These are phyloP conservation scores for Lathyrus tuberosus DNA, from an alignment of 306 rosid species.

Conservation along the genomic window DNA sequence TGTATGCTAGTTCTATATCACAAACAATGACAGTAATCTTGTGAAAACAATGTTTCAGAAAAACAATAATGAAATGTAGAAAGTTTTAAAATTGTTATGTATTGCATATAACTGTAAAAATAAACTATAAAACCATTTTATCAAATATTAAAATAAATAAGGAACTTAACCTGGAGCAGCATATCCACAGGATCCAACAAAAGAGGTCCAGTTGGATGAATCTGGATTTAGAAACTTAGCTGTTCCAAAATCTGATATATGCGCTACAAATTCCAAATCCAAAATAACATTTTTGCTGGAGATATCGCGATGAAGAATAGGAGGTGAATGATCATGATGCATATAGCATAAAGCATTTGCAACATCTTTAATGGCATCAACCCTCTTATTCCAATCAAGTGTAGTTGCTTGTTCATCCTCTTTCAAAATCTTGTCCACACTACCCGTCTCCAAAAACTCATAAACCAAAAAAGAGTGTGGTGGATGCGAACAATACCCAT, in stretches of 20 bases:
- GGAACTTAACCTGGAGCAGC: too few relatives aligned
- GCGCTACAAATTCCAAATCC: constrained; percentile 11
- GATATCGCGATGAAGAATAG: not conserved
- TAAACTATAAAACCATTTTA: too few relatives aligned
- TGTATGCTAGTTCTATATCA: not conserved
- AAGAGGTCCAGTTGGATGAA: not conserved
- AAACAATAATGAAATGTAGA: too few relatives aligned
- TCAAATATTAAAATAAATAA: too few relatives aligned
- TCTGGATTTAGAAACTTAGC: not conserved
- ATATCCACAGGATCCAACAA: not conserved
- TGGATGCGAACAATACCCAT: not conserved
- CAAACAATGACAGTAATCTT: not conserved
- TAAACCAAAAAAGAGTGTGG: not conserved
- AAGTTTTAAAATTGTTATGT: too few relatives aligned
- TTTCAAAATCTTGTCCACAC: not conserved
- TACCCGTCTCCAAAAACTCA: not conserved
- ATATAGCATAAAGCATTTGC: not conserved
- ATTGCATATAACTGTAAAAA: too few relatives aligned
- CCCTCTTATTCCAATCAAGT: not conserved
- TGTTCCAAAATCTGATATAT: not conserved
- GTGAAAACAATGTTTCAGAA: too few relatives aligned
- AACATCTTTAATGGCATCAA: not conserved
- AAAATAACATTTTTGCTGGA: not conserved
- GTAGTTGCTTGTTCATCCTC: not conserved
- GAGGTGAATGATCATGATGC: not conserved